Base-by-base conservation (phyloP, 2,329 filamentous ascomycete species). In the Botrytis sinoallii region DNA sequence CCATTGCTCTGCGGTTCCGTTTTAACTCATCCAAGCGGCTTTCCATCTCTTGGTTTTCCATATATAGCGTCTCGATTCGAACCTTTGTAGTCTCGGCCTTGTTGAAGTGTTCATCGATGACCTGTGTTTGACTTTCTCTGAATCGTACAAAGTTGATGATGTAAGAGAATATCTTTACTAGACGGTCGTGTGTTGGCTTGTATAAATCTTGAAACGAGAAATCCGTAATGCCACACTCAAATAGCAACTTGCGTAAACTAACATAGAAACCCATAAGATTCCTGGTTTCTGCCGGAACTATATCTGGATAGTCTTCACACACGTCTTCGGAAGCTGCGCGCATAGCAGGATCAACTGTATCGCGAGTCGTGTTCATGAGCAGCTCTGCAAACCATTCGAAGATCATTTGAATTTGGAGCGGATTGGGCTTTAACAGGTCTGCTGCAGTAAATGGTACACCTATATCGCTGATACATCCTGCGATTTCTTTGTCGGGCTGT, bases 81-180 rank as follows among this genome's bases (percentile, higher is more conserved):
- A 91, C 86, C 84, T 97, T 98, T 2, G 93, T 95, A 74, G 89
- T 89, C 83, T 98, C 94, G 20, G 93, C 89, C 79, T 93, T 95
- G 85, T 97, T 96, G 85, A 96, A 96, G 83, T 98, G 93, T 82
- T 97, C 90, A 81, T 98, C 95, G 76, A 98, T 97, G 44, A 96
- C 90, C 57, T 86, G 86, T 1, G 94, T 97, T 83, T 98, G 95
- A 75, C 92, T 94, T 84, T 98, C 95, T 79, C 96, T 92, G 84
- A 98, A 99, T 71, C 96, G 91, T 78, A 98, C 95, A 83, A 99
- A 99, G 84, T 99, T 99, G 86, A 99, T 99, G 76, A 98, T 89
- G 83, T 98, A 98, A 77, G 93, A 97, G 82, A 99, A 96, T 80
- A 98, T 97, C 85, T 96, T 97, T 80, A 95, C 92, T 22, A 98